A percentile compares a stretch with the other conserved stretches of the same genome.
These are phyloP conservation scores for Silybum marianum DNA, from an alignment of 129 eudicot genomes.

Conservation along the genomic window DNA sequence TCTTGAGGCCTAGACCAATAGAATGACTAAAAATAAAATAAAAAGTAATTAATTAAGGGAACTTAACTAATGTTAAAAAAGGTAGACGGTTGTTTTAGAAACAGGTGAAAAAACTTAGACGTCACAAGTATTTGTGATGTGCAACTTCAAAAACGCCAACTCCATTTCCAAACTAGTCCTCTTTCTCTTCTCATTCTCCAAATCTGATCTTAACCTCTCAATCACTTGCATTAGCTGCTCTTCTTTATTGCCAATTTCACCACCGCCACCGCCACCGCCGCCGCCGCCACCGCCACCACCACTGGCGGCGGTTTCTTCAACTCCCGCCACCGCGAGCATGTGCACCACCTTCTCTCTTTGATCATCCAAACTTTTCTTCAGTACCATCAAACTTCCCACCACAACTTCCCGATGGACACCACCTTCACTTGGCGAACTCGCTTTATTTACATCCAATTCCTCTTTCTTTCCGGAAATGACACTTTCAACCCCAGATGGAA, in stretches of 20 bases:
- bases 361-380: conserved; percentile 70
- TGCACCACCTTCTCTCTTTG: conserved; percentile 54
- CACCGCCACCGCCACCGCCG: conserved; percentile 14
- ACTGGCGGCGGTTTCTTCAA: conserved; percentile 19
- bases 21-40: neutral
- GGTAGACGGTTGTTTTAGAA: neutral
- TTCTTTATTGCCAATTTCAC: conserved; percentile 23
- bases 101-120: neutral
- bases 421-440: conserved; percentile 17
- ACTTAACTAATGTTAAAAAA: neutral
- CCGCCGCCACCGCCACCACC: neutral
- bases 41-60: neutral
- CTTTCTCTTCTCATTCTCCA: conserved; percentile 65
- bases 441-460: conserved; percentile 19
- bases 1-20: neutral
- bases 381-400: conserved; percentile 43
- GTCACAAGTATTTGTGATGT: conserved; percentile 35
- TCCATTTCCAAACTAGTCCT: conserved; percentile 52
- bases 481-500: conserved; percentile 36
- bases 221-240: conserved; percentile 51
- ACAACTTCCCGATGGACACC: conserved; percentile 40
- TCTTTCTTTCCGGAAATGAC: conserved; percentile 25
- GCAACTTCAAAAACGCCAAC: conserved; percentile 59
- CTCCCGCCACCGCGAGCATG: conserved; percentile 43
- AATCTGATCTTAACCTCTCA: conserved; percentile 49